Conservation (phyloP, 257 asterid genomes). For the Solanum verrucosum region DNA sequence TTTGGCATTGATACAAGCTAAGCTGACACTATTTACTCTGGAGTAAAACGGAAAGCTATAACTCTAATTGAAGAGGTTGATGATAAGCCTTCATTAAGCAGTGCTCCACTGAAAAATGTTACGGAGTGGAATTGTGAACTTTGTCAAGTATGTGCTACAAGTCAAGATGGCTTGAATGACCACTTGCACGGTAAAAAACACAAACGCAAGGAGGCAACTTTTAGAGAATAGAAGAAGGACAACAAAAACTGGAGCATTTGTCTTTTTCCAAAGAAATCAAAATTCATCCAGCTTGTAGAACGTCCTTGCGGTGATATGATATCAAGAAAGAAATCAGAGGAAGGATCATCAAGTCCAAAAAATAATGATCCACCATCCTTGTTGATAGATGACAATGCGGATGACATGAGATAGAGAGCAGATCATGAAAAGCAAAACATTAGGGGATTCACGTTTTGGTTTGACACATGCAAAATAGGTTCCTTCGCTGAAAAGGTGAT, state of each 20-base stretch:
- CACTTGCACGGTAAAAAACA: conserved; percentile 53
- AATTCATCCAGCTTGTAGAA: neutral
- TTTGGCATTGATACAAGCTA: conserved; percentile 16
- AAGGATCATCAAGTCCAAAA: neutral
- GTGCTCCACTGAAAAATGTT: conserved; percentile 12
- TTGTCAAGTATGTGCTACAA: conserved; percentile 30
- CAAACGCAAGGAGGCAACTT: conserved; percentile 35
- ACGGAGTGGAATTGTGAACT: conserved; percentile 37
- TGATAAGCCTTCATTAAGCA: neutral
- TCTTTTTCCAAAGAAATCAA: conserved; percentile 8
- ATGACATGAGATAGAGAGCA: neutral
- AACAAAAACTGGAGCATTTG: conserved; percentile 22
- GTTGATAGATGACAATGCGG: neutral
- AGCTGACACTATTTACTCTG: conserved; percentile 11
- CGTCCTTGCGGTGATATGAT: neutral
- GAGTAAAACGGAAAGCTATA: conserved; percentile 22
- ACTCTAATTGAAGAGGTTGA: conserved; percentile 5
- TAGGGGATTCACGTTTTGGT: conserved; percentile 20
- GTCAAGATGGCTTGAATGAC: conserved; percentile 15
- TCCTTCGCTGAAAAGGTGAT: conserved; percentile 1
- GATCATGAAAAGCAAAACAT: neutral
- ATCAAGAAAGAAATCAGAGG: neutral
- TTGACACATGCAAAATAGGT: conserved; percentile 42
- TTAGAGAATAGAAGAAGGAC: conserved; percentile 1
- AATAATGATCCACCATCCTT: neutral